Conservation (phyloP, 2,329 filamentous ascomycete genomes). For the Chrysosporium keratinophilum region DNA sequence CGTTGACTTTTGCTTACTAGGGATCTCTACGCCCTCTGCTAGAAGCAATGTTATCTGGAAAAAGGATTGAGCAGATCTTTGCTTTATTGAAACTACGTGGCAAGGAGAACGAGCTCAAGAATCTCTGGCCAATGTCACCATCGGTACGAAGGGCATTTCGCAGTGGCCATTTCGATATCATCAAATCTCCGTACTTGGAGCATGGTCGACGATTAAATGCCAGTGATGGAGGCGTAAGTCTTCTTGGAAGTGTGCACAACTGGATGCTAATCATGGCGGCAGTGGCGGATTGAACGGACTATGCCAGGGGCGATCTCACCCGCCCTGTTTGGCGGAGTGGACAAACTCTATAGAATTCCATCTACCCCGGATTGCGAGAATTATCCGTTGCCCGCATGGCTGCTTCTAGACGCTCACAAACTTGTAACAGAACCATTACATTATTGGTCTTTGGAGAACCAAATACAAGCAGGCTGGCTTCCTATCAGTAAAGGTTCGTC, state of each 20-base stretch:
- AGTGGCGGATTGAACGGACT: conserved; percentile 5
- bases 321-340: not conserved
- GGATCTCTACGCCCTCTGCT: conserved; percentile 12
- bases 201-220: not conserved
- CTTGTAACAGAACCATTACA: not conserved
- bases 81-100: not conserved
- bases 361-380: conserved; percentile 6
- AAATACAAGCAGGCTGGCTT: conserved; percentile 12
- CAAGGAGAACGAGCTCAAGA: conserved; percentile 8
- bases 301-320: not conserved
- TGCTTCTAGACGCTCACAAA: conserved; percentile 3
- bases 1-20: not conserved
- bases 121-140: conserved; percentile 11
- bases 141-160: not conserved
- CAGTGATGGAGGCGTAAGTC: conserved; percentile 1
- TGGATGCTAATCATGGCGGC: not conserved
- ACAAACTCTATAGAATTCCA: conserved; percentile 1
- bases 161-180: conserved; percentile 6
- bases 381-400: conserved; percentile 4
- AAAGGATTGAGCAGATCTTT: conserved; percentile 8
- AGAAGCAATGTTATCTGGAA: conserved; percentile 1
- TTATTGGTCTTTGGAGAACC: not conserved
- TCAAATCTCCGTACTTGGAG: conserved; percentile 8
- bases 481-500: conserved; percentile 2
- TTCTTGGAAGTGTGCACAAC: not conserved